Evolutionary conservation across 257 asterid species (phyloP).

Genomic region (Voacanga thouarsii): DNA sequence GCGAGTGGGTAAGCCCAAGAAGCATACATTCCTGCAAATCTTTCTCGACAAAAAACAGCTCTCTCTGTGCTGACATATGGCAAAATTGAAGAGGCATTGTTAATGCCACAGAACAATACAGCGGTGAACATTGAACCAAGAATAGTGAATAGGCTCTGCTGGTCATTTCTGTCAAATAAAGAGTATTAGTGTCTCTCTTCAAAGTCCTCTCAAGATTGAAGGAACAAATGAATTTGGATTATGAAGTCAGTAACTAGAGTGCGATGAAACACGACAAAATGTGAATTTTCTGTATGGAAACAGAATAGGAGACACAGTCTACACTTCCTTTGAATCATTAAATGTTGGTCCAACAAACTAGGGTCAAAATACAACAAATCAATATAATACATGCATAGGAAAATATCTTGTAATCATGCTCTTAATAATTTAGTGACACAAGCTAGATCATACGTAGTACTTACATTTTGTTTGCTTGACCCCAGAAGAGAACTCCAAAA

Average conservation of each 20-base stretch:
- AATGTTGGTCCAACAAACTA: too few species aligned
- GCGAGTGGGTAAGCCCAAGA: slow-evolving; percentile 55
- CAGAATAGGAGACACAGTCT: too few species aligned
- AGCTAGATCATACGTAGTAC: neutral
- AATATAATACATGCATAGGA: too few species aligned
- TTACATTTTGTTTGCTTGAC: slow-evolving; percentile 26
- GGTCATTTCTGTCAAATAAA: slow-evolving; percentile 33
- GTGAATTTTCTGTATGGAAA: too few species aligned
- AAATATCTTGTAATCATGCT: too few species aligned
- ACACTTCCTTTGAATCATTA: too few species aligned
- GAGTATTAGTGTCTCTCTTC: too few species aligned
- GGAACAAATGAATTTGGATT: neutral
- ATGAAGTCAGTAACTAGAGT: too few species aligned
- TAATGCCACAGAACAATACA: slow-evolving; percentile 44
- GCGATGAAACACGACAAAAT: too few species aligned
- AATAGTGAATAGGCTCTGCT: slow-evolving; percentile 45
- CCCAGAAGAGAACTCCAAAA: slow-evolving; percentile 23
- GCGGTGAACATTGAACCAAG: slow-evolving; percentile 43
- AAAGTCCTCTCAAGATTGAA: neutral
- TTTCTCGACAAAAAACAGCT: slow-evolving; percentile 49
- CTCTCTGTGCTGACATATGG: slow-evolving; percentile 47
- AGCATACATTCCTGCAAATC: slow-evolving; percentile 60
- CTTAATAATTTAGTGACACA: neutral
- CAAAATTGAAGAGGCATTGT: slow-evolving; percentile 41
- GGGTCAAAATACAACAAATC: neutral